Percentiles rank a stretch among this genome's conserved stretches.
Evolutionary conservation across 306 rosid species (phyloP).

Genomic region (Ormosia semicastrata): DNA sequence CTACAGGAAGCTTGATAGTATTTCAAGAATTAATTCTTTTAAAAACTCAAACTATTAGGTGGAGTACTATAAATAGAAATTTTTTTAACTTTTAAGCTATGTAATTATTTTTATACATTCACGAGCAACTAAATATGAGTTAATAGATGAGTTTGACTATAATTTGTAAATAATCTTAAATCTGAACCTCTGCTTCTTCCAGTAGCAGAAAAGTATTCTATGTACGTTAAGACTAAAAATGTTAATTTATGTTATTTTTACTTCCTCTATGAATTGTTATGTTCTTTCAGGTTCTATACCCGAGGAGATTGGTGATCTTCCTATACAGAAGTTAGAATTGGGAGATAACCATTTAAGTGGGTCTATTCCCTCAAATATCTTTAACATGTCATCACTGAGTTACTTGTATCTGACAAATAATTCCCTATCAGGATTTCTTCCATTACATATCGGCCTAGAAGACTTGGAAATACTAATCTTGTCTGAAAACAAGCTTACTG

Average conservation of each 20-base stretch:
- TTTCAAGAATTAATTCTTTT: too few relatives aligned
- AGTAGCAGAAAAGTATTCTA: too few relatives aligned
- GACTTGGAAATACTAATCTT: not conserved
- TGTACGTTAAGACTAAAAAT: too few relatives aligned
- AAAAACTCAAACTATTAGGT: too few relatives aligned
- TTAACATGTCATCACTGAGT: slow-evolving; percentile 16
- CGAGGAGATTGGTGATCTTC: slow-evolving; percentile 6
- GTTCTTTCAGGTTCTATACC: slow-evolving; percentile 36
- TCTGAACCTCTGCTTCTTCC: too few relatives aligned
- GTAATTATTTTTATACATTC: not conserved
- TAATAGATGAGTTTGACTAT: not conserved
- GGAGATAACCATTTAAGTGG: not conserved
- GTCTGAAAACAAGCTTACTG: not conserved
- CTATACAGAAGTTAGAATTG: not conserved
- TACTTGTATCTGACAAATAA: not conserved
- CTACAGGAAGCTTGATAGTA: too few relatives aligned
- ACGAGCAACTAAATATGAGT: not conserved
- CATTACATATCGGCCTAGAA: not conserved
- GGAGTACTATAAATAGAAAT: too few relatives aligned
- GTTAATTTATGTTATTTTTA: not conserved
- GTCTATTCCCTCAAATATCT: slow-evolving; percentile 14
- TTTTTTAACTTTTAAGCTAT: too few relatives aligned
- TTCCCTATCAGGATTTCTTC: slow-evolving; percentile 27
- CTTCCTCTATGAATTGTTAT: not conserved
- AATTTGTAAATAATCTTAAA: not conserved